Evolutionary conservation across 768 basidiomycete genomes (phyloP), one percentile per base, ranked within the genome.

Genomic region (Suillus clintonianus): DNA sequence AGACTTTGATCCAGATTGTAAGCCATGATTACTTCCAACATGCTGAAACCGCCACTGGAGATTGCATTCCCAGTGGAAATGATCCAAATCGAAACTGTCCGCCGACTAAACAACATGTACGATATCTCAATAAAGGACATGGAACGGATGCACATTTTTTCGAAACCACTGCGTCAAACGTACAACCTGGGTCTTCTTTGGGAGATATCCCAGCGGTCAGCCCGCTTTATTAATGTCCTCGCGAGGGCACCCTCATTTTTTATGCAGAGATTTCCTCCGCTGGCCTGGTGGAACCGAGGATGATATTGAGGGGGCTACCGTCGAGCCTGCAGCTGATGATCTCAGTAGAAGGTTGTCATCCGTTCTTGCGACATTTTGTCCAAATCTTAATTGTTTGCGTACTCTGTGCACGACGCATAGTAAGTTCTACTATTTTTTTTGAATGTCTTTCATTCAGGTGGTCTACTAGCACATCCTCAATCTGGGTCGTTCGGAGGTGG

Each of bases 1-100:
- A 0, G 75, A 80, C 48, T 76, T 79, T 54, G 68, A 86, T 71
- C 84, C 85, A 0, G 86, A 87, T 61, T 65, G 86, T 86, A 61
- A 77, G 83, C 71, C 0, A 1, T 2, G 54, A 55, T 65, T 30
- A 41, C 61, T 37, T 48, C 17, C n/a, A 22, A 51, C 32, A 0
- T n/a, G 22, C 51, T 30, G 50, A 34, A 53, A 8, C 36, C 36
- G 60, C 14, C 36, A 45, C 37, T 37, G 24, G 58, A 50, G 36
- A 27, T 55, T 53, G 14, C 30, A 32, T 17, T 56, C 50, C 2
- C 41, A 87, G 87, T 72, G 66, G 84, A 85, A 65, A 71, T 84
- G 22, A 81, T 88, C 17, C 77, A 80, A 58, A 68, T 83, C 6
- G 83, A 86, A 70, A 74, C 80, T 8, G 72, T 78, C 10, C 75